Conservation (phyloP, 345 rosid species). For the Rhodamnia rubescens region DNA sequence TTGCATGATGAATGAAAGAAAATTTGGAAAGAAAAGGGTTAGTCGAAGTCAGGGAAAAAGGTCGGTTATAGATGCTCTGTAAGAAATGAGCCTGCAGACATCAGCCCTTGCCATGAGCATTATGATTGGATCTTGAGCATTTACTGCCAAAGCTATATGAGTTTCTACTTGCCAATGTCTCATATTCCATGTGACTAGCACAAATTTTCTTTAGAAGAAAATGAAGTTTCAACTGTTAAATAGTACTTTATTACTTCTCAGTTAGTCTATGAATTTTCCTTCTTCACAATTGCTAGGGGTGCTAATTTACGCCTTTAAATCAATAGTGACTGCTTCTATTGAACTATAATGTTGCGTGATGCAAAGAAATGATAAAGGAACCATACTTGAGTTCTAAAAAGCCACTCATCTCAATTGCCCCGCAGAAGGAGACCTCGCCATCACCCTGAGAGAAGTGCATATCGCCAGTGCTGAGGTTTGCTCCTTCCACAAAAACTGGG, state of each 20-base stretch:
- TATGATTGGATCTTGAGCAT: not conserved
- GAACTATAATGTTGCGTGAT: not conserved
- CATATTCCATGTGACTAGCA: not conserved
- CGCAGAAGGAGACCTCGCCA: constrained; percentile 90
- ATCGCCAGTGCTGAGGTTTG: constrained; percentile 82
- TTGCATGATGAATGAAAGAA: not conserved
- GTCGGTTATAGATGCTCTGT: not conserved
- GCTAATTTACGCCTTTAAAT: not conserved
- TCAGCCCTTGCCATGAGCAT: not conserved
- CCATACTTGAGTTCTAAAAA: constrained; percentile 75
- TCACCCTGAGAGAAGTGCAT: constrained; percentile 99
- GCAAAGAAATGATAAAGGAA: not conserved
- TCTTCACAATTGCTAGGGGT: not conserved
- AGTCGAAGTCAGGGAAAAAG: not conserved
- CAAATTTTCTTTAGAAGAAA: not conserved
- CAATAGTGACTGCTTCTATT: not conserved
- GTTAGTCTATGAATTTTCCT: not conserved
- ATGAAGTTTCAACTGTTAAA: not conserved
- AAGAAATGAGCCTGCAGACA: not conserved
- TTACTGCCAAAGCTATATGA: not conserved
- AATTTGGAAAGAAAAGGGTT: not conserved
- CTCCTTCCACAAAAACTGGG: constrained; percentile 86
- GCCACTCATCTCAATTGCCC: constrained; percentile 95
- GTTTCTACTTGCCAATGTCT: not conserved
- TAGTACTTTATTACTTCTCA: not conserved